Evolutionary conservation across 2,329 filamentous ascomycete genomes (phyloP).

Genomic region (Apiospora kogelbergensis): DNA sequence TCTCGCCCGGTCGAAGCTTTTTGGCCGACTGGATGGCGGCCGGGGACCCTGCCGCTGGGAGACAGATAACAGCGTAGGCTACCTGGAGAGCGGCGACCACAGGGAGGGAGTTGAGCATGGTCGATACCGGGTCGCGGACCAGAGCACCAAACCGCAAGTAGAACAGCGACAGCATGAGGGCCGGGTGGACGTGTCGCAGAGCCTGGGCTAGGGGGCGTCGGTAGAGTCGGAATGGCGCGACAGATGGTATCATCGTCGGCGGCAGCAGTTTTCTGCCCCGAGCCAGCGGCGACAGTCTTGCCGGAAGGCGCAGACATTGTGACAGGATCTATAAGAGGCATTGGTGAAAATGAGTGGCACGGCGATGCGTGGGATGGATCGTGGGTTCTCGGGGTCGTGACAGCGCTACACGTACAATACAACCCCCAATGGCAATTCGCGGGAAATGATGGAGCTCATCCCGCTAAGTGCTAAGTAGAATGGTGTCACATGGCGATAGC

Average conservation of each 20-base stretch:
- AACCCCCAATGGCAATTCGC: background rate
- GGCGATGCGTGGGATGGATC: background rate
- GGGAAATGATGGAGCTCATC: background rate
- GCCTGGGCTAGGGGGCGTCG: constrained; percentile 40
- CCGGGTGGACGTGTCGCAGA: constrained; percentile 67
- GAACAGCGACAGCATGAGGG: constrained; percentile 64
- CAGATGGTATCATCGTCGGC: constrained; percentile 24
- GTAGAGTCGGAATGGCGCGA: constrained; percentile 35
- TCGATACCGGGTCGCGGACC: constrained; percentile 67
- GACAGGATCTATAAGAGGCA: constrained; percentile 36
- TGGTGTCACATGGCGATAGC: constrained; percentile 12
- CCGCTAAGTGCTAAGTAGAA: background rate
- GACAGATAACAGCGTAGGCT: constrained; percentile 60
- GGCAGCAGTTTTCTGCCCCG: constrained; percentile 28
- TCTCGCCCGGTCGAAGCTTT: constrained; percentile 54
- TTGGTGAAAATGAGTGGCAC: constrained; percentile 17
- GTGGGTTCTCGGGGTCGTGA: background rate
- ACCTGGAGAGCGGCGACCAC: constrained; percentile 65
- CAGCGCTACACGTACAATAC: background rate
- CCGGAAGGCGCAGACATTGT: constrained; percentile 38
- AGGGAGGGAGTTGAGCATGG: constrained; percentile 61
- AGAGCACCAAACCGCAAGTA: constrained; percentile 63
- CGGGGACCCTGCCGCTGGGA: constrained; percentile 59
- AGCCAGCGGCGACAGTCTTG: constrained; percentile 21
- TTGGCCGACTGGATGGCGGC: constrained; percentile 36